Base-by-base conservation (phyloP, 2,329 filamentous ascomycete genomes). In the Colletotrichum nymphaeae region DNA sequence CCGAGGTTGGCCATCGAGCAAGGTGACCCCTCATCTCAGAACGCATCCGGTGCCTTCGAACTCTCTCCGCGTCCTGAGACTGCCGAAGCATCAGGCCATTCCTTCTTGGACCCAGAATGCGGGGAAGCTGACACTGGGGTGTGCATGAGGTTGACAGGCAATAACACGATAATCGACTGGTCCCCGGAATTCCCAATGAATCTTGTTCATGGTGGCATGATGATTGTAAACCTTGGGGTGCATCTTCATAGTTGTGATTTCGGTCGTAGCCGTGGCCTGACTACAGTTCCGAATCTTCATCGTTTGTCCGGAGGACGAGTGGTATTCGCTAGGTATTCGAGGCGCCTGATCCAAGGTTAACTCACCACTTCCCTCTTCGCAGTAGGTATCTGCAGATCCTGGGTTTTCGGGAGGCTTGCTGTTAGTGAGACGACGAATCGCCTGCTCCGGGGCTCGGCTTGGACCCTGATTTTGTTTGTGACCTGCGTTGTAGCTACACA, bases 31-130 rank as follows among this genome's bases (percentile, higher is more conserved):
- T 68, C 63, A 37, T 67, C 42, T 19, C 52, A 30, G 30, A 62
- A 53, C 63, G 42, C 37, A 49, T 37, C 32, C 35, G 42, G 63
- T 42, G 64, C 64, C 26, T 8, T 49, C 49, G 60, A 73, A 70
- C 70, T 53, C 35, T 73, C 60, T 70, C 55, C 55, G 53, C 66
- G 65, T 35, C 22, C 35, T 73, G 70, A 73, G 70, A 73, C 60
- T 65, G 67, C 67, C 55, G 60, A 49, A 65, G 70, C 70, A 57
- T 70, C 70, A 65, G 67, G 26, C 60, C 67, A 73, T 35, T 46
- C 24, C 11, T 9, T 35, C 26, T 52, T 37, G 22, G 9, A 19
- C 37, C 56, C 62, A 24, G 24, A 73, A 73, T 73, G 67, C 67
- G 71, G 71, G 67, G 70, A 70, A 70, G 56, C 55, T 70, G 63